Percentiles rank a stretch among this genome's conserved stretches.
These are phyloP conservation scores for Salix suchowensis DNA, from an alignment of 345 rosid genomes.

Conservation along the genomic window DNA sequence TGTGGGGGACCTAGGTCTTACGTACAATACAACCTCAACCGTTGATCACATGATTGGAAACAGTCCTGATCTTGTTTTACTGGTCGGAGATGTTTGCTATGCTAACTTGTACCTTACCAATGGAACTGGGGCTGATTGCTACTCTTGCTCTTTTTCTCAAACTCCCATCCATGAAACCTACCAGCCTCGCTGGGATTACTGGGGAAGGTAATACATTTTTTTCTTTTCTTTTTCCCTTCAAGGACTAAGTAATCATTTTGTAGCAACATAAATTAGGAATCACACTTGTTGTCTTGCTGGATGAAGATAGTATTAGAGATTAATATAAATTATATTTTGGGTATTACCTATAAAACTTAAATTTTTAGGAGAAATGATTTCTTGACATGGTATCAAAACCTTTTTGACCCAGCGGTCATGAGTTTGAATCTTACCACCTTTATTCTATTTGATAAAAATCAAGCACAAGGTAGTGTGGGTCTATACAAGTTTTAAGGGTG, in stretches of 20 bases:
- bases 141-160: constrained; percentile 43
- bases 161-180: constrained; percentile 67
- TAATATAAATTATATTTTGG: no score
- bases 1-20: constrained; percentile 83
- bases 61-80: constrained; percentile 74
- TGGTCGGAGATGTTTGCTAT: constrained; percentile 75
- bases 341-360: fast-evolving
- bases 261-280: no score
- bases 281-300: neutral
- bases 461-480: no score
- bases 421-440: no score
- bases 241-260: no score
- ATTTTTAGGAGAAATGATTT: fast-evolving
- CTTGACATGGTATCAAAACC: no score
- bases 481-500: no score
- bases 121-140: constrained; percentile 52
- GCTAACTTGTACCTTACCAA: constrained; percentile 68
- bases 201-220: constrained; percentile 67
- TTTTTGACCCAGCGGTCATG: no score
- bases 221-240: neutral
- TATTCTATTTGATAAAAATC: no score
- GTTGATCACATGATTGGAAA: constrained; percentile 52
- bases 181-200: constrained; percentile 98
- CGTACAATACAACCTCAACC: constrained; percentile 67
- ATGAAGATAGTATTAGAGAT: neutral